Evolutionary conservation across 73 alveolate species (phyloP).

Genomic region (Tetrahymena elliotti): DNA sequence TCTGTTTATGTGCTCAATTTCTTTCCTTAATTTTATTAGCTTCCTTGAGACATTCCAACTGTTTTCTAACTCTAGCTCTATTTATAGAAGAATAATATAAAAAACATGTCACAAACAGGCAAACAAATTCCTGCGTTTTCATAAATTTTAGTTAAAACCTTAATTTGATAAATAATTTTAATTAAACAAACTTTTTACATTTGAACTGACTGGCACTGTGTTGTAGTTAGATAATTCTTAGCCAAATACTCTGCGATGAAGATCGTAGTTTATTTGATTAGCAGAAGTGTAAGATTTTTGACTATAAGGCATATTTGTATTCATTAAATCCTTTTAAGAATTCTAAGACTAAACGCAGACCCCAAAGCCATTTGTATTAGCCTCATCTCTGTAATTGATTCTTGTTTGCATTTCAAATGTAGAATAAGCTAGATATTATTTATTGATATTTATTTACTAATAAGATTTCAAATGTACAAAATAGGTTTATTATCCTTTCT

Average conservation of each 20-base stretch:
- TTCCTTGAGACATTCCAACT: neutral
- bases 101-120: neutral
- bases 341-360: neutral
- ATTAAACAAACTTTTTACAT: neutral
- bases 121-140: neutral
- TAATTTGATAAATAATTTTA: too few species aligned
- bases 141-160: neutral
- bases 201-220: neutral
- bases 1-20: neutral
- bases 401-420: neutral
- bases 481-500: too few species aligned
- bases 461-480: neutral
- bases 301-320: neutral
- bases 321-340: neutral
- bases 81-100: neutral
- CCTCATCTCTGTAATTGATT: neutral
- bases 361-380: neutral
- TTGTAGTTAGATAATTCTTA: neutral
- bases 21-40: neutral
- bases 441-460: too few species aligned
- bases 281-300: neutral
- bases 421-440: neutral
- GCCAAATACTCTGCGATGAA: neutral
- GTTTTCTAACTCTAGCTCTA: neutral
- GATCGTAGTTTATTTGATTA: neutral